Conservation (phyloP, 768 basidiomycete genomes). For the Galerina marginata region DNA sequence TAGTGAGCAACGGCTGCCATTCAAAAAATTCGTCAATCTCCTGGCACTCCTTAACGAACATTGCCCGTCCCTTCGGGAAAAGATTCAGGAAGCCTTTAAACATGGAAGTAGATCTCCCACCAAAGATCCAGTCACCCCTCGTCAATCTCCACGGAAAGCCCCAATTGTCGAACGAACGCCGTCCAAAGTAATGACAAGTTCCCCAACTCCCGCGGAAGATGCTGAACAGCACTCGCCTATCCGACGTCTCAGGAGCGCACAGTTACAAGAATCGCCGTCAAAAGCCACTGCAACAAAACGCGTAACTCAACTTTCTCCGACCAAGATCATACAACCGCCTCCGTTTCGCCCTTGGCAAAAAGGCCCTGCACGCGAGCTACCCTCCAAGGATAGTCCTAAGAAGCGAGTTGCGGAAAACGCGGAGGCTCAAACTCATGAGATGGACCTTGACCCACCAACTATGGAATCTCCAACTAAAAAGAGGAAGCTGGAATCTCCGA, state of each 20-base stretch:
- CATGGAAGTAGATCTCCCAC: not conserved
- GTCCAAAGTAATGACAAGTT: too few species aligned
- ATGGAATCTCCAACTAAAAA: conserved; percentile 51
- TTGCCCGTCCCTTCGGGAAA: conserved; percentile 21
- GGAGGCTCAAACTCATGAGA: conserved; percentile 19
- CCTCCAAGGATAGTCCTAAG: conserved; percentile 42
- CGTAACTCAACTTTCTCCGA: conserved; percentile 26
- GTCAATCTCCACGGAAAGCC: conserved; percentile 19
- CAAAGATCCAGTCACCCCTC: conserved; percentile 2
- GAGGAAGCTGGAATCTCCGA: conserved; percentile 32
- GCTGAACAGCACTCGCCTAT: not conserved
- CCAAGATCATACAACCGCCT: conserved; percentile 20
- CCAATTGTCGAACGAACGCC: not conserved
- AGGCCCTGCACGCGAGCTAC: conserved; percentile 34
- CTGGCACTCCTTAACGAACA: conserved; percentile 29
- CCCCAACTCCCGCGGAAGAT: not conserved
- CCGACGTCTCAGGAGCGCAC: too few species aligned
- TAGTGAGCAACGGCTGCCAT: conserved; percentile 25
- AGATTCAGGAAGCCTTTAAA: conserved; percentile 14
- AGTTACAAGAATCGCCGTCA: not conserved
- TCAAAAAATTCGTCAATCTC: conserved; percentile 26
- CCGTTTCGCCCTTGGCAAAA: conserved; percentile 18
- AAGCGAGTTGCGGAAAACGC: conserved; percentile 37
- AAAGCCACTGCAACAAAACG: conserved; percentile 23
- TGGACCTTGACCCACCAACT: conserved; percentile 32